These are phyloP conservation scores for Hamigera avellanea DNA, from an alignment of 495 filamentous ascomycete genomes.

Conservation along the genomic window DNA sequence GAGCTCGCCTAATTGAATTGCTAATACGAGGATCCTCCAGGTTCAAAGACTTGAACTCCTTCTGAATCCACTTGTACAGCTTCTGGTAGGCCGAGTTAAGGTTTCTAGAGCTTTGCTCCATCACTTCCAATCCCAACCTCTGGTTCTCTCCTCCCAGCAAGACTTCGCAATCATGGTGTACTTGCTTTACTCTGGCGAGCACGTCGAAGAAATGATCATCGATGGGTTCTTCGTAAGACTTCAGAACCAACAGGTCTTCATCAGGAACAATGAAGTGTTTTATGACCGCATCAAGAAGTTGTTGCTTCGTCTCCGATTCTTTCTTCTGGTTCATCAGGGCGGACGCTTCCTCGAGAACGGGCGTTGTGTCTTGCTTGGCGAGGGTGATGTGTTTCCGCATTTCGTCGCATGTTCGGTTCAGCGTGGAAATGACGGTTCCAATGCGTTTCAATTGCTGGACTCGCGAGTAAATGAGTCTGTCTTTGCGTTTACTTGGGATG, in stretches of 20 bases:
- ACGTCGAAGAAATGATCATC: constrained; percentile 77
- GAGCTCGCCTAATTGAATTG: constrained; percentile 68
- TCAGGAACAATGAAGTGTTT: constrained; percentile 76
- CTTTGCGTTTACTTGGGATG: background rate
- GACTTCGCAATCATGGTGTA: constrained; percentile 78
- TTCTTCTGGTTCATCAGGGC: constrained; percentile 61
- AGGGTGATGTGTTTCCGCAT: constrained; percentile 67
- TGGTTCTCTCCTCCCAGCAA: constrained; percentile 87
- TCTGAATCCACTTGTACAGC: constrained; percentile 86
- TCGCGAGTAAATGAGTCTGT: no score
- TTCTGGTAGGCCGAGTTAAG: constrained; percentile 93
- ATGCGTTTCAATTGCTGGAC: constrained; percentile 70
- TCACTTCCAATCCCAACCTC: constrained; percentile 71
- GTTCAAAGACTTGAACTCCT: constrained; percentile 84
- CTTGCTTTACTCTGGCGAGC: constrained; percentile 72
- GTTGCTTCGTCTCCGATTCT: constrained; percentile 77
- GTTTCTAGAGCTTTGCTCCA: constrained; percentile 76
- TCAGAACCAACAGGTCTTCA: constrained; percentile 61
- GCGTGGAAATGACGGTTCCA: constrained; percentile 59
- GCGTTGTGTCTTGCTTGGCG: constrained; percentile 62
- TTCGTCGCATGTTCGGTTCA: constrained; percentile 72
- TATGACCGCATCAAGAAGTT: constrained; percentile 70
- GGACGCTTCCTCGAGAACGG: constrained; percentile 69
- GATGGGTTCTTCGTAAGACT: constrained; percentile 64
- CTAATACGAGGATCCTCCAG: constrained; percentile 92